phyloP scores from a whole-genome alignment of 140 eudicot species.

The Cichorium intybus region DNA sequence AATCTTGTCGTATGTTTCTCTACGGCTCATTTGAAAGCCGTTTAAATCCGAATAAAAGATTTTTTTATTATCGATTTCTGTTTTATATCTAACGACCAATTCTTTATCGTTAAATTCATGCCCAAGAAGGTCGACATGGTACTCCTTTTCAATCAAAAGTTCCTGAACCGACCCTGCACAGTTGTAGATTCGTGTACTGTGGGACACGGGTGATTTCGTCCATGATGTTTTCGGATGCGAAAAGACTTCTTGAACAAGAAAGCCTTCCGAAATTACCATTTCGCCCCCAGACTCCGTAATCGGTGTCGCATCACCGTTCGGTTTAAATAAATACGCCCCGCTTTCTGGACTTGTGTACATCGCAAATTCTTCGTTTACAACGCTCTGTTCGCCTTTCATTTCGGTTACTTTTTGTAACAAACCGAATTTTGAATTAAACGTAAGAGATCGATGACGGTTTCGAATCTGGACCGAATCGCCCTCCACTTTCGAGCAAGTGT shows the following conservation, averaged over 20 bases:
- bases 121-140: constrained; percentile 91
- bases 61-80: constrained; percentile 64
- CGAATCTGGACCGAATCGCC: constrained; percentile 53
- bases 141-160: constrained; percentile 75
- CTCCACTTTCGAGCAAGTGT: constrained; percentile 69
- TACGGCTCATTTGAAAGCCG: constrained; percentile 95
- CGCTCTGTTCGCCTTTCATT: constrained; percentile 41
- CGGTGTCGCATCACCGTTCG: constrained; percentile 70
- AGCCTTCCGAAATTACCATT: constrained; percentile 68
- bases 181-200: constrained; percentile 70
- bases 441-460: constrained; percentile 59
- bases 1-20: constrained; percentile 92
- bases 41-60: constrained; percentile 82
- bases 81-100: constrained; percentile 78
- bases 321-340: constrained; percentile 91
- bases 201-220: constrained; percentile 65
- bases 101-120: constrained; percentile 63
- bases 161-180: constrained; percentile 67
- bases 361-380: constrained; percentile 69
- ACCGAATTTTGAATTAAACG: constrained; percentile 56
- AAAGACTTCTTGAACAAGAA: constrained; percentile 75
- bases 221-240: constrained; percentile 71
- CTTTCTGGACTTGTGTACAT: constrained; percentile 87
- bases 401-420: constrained; percentile 58
- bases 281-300: constrained; percentile 49